These are phyloP conservation scores for Magnaporthiopsis rhizophila DNA, from an alignment of 2,329 filamentous ascomycete genomes.

Conservation along the genomic window DNA sequence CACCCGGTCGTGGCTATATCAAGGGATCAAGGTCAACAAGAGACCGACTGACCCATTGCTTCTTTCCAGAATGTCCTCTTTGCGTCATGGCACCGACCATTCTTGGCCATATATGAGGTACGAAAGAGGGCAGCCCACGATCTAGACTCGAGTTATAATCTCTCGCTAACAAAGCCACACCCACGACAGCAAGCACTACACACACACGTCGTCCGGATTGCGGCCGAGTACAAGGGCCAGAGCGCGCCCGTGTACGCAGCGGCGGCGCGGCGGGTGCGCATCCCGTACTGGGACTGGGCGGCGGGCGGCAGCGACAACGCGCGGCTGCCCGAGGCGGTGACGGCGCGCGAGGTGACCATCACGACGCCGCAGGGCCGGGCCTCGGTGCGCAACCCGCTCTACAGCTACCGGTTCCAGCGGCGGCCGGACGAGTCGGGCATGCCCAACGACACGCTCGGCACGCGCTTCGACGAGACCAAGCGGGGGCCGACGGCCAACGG, in stretches of 20 bases:
- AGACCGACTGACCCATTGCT: not conserved
- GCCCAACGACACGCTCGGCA: slow-evolving; percentile 7
- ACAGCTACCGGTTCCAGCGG: slow-evolving; percentile 38
- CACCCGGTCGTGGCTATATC: not conserved
- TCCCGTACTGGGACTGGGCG: slow-evolving; percentile 51
- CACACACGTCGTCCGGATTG: slow-evolving; percentile 35
- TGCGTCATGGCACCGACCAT: slow-evolving; percentile 48
- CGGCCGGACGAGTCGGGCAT: slow-evolving; percentile 12
- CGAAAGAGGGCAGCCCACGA: slow-evolving; percentile 1
- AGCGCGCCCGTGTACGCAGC: slow-evolving; percentile 28
- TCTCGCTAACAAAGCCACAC: too few relatives aligned
- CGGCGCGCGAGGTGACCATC: slow-evolving; percentile 18
- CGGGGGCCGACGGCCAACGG: slow-evolving; percentile 27
- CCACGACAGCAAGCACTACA: slow-evolving; percentile 41
- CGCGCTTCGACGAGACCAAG: slow-evolving; percentile 27
- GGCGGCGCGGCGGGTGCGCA: slow-evolving; percentile 37
- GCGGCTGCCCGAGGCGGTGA: slow-evolving; percentile 33
- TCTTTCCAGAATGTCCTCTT: slow-evolving; percentile 37
- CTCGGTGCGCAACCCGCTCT: slow-evolving; percentile 40
- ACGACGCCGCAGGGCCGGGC: slow-evolving; percentile 17
- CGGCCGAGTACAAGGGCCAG: slow-evolving; percentile 30
- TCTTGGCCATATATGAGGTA: slow-evolving; percentile 46
- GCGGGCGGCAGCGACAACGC: slow-evolving; percentile 17
- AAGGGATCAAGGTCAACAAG: not conserved
- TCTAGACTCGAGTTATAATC: too few relatives aligned